Evolutionary conservation across 2,329 filamentous ascomycete genomes (phyloP), one percentile per base, ranked within the genome.

Genomic region (Penicillium sp.): DNA sequence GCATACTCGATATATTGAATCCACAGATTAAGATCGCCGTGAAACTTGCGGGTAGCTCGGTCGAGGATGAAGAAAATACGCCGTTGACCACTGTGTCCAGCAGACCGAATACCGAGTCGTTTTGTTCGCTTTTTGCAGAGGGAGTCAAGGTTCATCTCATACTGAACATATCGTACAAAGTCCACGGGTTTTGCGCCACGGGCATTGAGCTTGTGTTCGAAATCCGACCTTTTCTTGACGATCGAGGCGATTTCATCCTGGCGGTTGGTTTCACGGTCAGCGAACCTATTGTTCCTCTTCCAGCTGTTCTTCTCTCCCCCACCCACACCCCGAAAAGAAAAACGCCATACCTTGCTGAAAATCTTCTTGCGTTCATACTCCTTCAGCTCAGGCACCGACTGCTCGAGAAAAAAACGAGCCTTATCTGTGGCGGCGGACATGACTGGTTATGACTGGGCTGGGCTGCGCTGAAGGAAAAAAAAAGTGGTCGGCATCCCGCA

Each of bases 361-460:
- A 99, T 89, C 66, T 91, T 88, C 74, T 96, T 97, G 62, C 90
- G 85, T 75, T 96, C 90, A 74, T 91, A 95, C 67, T 96, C 92
- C 59, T 92, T 91, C 53, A 99, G 83, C 74, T 97, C 92, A 14
- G 92, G 91, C 39, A 97, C 90, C 2, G 90, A 89, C 64, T 93
- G 89, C 79, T 99, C 94, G 61, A 97, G 84, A 75, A 90, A 97
- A 77, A 93, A 97, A 54, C 93, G 90, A 52, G 93, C 94, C 77
- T 97, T 97, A 70, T 97, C 94, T 60, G 90, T 88, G 54, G 94
- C 88, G 37, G 86, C 88, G 1, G 92, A 85, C 91, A 96, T 96
- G 55, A 48, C 67, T 68, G 67, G 54, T 40, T 51, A 50, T 51
- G 47, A 23, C 28, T 56, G 39, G 33, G 48, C 46, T 43, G n/a